Evolutionary conservation across 805 yeast genomes (phyloP).

Genomic region (Alloascoidea hylecoeti): DNA sequence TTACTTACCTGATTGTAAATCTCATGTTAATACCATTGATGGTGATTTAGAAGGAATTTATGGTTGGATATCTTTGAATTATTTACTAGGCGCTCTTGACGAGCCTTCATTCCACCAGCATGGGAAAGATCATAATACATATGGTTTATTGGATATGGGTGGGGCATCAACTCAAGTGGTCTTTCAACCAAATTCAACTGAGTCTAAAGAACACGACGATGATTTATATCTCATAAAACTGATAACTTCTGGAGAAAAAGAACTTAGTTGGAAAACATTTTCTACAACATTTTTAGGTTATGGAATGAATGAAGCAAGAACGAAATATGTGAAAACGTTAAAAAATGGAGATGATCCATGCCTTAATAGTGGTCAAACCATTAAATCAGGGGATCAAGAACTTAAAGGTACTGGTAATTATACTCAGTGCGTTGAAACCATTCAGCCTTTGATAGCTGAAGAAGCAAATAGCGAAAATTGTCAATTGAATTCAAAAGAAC

Average conservation of each 20-base stretch:
- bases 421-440: conserved; percentile 27
- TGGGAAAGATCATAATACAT: conserved; percentile 31
- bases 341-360: conserved; percentile 9
- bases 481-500: not conserved
- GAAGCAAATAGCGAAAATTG: not conserved
- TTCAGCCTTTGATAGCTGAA: conserved; percentile 27
- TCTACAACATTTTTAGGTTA: conserved; percentile 45
- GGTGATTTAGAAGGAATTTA: conserved; percentile 57
- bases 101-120: conserved; percentile 22
- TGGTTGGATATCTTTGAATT: conserved; percentile 55
- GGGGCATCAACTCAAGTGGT: conserved; percentile 56
- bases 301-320: conserved; percentile 44
- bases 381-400: conserved; percentile 8
- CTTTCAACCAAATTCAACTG: conserved; percentile 39
- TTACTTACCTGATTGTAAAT: conserved; percentile 43
- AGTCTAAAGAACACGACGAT: conserved; percentile 27
- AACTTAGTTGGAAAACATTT: conserved; percentile 26
- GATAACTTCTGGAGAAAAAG: conserved; percentile 12
- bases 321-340: conserved; percentile 26
- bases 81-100: conserved; percentile 29
- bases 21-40: conserved; percentile 44
- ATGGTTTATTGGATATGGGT: conserved; percentile 49
- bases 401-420: conserved; percentile 36
- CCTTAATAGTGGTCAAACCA: conserved; percentile 6
- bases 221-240: conserved; percentile 31